Percentiles rank a stretch among this genome's conserved stretches.
Conservation (phyloP, 495 filamentous ascomycete genomes). For the Neurospora discreta region DNA sequence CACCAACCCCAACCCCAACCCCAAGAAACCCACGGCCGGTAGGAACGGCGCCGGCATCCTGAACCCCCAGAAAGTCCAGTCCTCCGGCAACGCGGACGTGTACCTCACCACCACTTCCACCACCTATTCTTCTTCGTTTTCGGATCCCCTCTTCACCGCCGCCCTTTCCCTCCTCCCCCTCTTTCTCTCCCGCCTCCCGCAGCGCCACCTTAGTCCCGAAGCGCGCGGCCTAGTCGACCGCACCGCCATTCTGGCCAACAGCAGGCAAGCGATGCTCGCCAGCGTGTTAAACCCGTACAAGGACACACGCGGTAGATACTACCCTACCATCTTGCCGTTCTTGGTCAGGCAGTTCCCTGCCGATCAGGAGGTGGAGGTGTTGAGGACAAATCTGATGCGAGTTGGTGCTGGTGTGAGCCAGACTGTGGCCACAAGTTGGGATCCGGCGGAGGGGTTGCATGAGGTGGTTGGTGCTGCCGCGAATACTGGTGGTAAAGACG, state of each 20-base stretch:
- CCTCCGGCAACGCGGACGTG: slow-evolving; percentile 31
- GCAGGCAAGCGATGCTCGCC: slow-evolving; percentile 60
- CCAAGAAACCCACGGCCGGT: slow-evolving; percentile 5
- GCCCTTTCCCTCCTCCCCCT: slow-evolving; percentile 51
- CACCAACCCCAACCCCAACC: neutral
- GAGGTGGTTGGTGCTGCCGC: neutral
- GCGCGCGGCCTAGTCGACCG: slow-evolving; percentile 63
- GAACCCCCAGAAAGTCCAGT: slow-evolving; percentile 13
- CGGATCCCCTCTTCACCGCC: slow-evolving; percentile 29
- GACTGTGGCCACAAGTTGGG: slow-evolving; percentile 42
- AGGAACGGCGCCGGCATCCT: slow-evolving; percentile 4
- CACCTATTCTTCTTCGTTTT: slow-evolving; percentile 30
- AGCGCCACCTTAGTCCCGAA: slow-evolving; percentile 48
- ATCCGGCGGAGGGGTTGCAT: slow-evolving; percentile 5
- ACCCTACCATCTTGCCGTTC: slow-evolving; percentile 67
- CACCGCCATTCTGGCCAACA: slow-evolving; percentile 56
- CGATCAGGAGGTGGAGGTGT: slow-evolving; percentile 54
- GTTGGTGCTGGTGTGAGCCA: slow-evolving; percentile 25
- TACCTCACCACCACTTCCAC: slow-evolving; percentile 20
- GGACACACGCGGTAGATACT: slow-evolving; percentile 43
- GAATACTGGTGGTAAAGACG: neutral
- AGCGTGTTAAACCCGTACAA: slow-evolving; percentile 67
- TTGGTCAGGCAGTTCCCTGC: slow-evolving; percentile 48
- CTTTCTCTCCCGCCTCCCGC: slow-evolving; percentile 48
- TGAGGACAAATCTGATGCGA: slow-evolving; percentile 42